phyloP scores from a whole-genome alignment of 2,329 filamentous ascomycete species.

The Esteya vermicola region DNA sequence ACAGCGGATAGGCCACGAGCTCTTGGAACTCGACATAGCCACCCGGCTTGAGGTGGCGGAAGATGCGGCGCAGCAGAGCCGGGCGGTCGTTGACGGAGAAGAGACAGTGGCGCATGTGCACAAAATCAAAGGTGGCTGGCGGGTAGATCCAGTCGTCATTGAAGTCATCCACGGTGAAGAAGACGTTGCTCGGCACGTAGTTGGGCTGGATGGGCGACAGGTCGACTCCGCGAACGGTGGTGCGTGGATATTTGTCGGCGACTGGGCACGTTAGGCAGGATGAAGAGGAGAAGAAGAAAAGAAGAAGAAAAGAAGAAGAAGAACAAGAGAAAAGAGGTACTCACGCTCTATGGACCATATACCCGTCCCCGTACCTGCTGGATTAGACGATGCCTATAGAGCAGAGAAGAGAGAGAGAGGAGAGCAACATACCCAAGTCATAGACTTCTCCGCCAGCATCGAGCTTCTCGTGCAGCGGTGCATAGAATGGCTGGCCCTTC shows the following conservation, averaged over 20 bases:
- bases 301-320: slow-evolving; percentile 4
- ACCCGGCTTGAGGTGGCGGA: slow-evolving; percentile 34
- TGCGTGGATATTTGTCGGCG: slow-evolving; percentile 29
- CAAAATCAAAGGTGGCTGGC: slow-evolving; percentile 30
- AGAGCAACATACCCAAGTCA: slow-evolving; percentile 32
- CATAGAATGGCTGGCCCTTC: slow-evolving; percentile 25
- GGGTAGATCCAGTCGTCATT: slow-evolving; percentile 35
- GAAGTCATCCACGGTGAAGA: slow-evolving; percentile 37
- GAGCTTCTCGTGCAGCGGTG: slow-evolving; percentile 25
- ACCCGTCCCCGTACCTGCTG: slow-evolving; percentile 33
- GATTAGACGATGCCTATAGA: too few species aligned
- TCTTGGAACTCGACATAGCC: slow-evolving; percentile 37
- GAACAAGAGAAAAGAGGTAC: slow-evolving; percentile 12
- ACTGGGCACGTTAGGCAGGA: slow-evolving; percentile 20
- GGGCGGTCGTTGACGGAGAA: slow-evolving; percentile 28
- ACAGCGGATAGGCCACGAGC: slow-evolving; percentile 23
- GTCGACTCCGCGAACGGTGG: slow-evolving; percentile 32
- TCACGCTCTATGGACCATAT: slow-evolving; percentile 36
- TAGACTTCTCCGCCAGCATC: slow-evolving; percentile 26
- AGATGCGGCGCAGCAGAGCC: slow-evolving; percentile 26
- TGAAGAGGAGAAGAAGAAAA: neutral
- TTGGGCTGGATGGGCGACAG: slow-evolving; percentile 37
- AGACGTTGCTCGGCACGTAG: slow-evolving; percentile 35
- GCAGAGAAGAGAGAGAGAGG: too few species aligned
- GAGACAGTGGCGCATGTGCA: slow-evolving; percentile 32